A percentile compares a stretch with the other conserved stretches of the same genome.
phyloP scores from a whole-genome alignment of 177 flowering plant genomes.

The Vitis hybrid region DNA sequence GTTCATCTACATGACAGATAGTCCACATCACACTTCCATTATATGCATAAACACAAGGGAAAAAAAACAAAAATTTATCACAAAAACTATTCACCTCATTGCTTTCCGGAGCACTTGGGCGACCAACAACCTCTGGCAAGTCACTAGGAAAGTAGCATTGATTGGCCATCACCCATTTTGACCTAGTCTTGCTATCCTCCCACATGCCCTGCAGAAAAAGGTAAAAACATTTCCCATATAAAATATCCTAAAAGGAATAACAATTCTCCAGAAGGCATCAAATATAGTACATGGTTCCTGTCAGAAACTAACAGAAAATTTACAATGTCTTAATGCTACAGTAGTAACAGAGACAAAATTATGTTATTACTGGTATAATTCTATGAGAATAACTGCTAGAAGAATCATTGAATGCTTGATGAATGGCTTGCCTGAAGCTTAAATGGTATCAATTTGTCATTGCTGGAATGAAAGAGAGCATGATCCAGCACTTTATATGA shows the following conservation, averaged over 20 bases:
- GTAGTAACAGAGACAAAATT: neutral
- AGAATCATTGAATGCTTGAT: neutral
- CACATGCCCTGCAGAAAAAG: conserved; percentile 61
- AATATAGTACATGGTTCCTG: neutral
- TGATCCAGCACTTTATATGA: conserved; percentile 66
- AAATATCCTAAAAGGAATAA: neutral
- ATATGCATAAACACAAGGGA: neutral
- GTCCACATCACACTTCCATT: neutral
- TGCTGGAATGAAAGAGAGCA: conserved; percentile 54
- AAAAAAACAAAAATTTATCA: neutral
- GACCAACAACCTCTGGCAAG: conserved; percentile 72
- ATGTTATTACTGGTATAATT: neutral
- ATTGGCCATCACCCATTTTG: conserved; percentile 59
- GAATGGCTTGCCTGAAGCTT: conserved; percentile 64
- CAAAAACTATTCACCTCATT: conserved; percentile 51
- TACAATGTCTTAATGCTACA: neutral
- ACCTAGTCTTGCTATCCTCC: conserved; percentile 67
- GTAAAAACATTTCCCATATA: neutral
- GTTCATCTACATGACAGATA: too few relatives aligned
- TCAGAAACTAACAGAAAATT: neutral
- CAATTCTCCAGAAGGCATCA: neutral
- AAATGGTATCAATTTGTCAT: conserved; percentile 50
- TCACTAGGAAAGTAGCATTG: conserved; percentile 71
- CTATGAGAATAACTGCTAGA: neutral
- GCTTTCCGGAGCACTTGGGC: conserved; percentile 59